Evolutionary conservation across 2,329 filamentous ascomycete genomes (phyloP), one percentile per base, ranked within the genome.

Genomic region (Neonectria faginata): DNA sequence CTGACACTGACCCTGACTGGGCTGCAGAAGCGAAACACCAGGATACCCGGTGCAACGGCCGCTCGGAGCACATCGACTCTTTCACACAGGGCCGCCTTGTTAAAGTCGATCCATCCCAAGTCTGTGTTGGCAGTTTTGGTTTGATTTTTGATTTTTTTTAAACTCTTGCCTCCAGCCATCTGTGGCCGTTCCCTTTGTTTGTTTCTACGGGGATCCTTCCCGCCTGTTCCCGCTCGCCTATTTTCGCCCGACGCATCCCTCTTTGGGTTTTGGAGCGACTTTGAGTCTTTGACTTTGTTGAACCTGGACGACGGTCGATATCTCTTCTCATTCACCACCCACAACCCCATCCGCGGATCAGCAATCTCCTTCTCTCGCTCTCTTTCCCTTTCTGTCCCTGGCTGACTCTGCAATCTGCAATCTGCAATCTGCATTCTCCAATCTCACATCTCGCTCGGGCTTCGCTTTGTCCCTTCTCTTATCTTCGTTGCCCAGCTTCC

Each of bases 11-110:
- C 71, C 71, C 71, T 68, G 62, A 64, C 66, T 67, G 65, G 55
- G 62, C 60, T 66, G 61, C 62, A 59, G 64, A 64, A 65, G 60
- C 68, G 66, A 73, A 73, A 73, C 71, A 70, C 68, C 65, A 67
- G 71, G 71, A 74, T 67, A 67, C 70, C 71, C 57, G 60, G 71
- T 66, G 41, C 64, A 64, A 60, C 69, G 47, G 55, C 60, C 61
- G 60, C 50, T 64, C 47, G 64, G 62, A 62, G 64, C 67, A 60
- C 42, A 48, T 66, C 64, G 55, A 57, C 48, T 54, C 66, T 63
- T 47, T 57, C 45, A 58, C 47, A 4, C 22, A 22, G 22, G 56
- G 25, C 25, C 25, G 63, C 57, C 45, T 41, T 27, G 56, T 62
- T 66, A 6, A 56, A 14, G 56, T 62, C 67, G 57, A 65, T 67